These are phyloP conservation scores for Collybia mongolica DNA, from an alignment of 768 basidiomycete genomes.

Conservation along the genomic window DNA sequence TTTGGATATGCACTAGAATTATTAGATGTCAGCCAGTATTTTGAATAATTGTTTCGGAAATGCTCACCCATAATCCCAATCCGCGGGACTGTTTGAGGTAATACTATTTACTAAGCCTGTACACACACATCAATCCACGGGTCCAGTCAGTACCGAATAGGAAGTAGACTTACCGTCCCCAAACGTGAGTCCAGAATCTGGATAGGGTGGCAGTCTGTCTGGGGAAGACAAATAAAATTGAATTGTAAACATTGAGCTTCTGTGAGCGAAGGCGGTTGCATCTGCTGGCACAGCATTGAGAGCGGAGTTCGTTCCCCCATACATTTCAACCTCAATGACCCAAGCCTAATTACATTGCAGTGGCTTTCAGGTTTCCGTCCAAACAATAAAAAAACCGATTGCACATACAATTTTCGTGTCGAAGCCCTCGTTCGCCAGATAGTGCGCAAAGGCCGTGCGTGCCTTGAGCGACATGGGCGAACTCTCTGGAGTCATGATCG, in stretches of 20 bases:
- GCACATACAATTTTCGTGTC: no score
- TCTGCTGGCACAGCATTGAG: conserved; percentile 26
- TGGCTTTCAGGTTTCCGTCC: no score
- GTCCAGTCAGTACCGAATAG: background rate
- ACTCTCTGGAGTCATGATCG: conserved; percentile 28
- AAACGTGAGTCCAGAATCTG: conserved; percentile 31
- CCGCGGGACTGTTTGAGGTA: background rate
- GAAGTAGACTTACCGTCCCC: conserved; percentile 25
- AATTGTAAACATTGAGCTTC: conserved; percentile 29
- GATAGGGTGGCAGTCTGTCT: conserved; percentile 24
- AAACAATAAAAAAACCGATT: no score
- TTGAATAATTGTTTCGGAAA: background rate
- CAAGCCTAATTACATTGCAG: conserved; percentile 11
- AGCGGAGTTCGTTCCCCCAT: conserved; percentile 29
- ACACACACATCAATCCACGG: background rate
- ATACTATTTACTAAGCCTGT: background rate
- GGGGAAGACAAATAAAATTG: conserved; percentile 34
- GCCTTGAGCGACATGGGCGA: conserved; percentile 28
- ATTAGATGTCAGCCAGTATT: background rate
- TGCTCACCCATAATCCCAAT: background rate
- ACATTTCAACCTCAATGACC: conserved; percentile 28
- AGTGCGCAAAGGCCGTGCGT: conserved; percentile 28
- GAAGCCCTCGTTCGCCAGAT: conserved; percentile 32
- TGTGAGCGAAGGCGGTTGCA: conserved; percentile 31
- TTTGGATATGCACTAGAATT: conserved; percentile 37